phyloP scores from a whole-genome alignment of 176 grass and related monocot species.

The Triticum turgidum region DNA sequence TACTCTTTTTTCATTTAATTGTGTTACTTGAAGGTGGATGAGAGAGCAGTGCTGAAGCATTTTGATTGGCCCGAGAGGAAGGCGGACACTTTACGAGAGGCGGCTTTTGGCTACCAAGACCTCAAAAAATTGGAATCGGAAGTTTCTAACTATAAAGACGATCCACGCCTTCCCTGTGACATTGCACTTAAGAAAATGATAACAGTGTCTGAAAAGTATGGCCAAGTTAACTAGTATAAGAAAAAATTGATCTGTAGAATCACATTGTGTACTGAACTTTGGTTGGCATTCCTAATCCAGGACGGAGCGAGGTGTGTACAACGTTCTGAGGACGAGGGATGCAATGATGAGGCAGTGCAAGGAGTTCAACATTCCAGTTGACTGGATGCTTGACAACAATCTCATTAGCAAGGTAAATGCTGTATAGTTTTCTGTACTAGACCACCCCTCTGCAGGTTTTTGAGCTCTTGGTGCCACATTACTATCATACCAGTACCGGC shows the following conservation, averaged over 20 bases:
- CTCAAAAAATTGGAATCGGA: conserved; percentile 89
- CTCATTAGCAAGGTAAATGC: conserved; percentile 82
- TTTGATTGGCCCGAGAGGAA: conserved; percentile 99
- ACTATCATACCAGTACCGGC: not conserved
- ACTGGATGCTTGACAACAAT: conserved; percentile 95
- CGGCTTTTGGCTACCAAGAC: conserved; percentile 95
- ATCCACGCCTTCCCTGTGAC: conserved; percentile 79
- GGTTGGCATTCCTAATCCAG: conserved; percentile 45
- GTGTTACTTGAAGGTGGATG: conserved; percentile 67
- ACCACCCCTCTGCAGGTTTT: not conserved
- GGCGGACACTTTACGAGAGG: conserved; percentile 86
- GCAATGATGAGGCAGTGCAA: conserved; percentile 75
- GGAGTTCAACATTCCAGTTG: conserved; percentile 88
- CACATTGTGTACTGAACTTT: conserved; percentile 17
- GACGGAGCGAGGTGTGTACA: conserved; percentile 81
- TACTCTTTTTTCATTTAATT: conserved; percentile 26
- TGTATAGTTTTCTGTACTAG: not conserved
- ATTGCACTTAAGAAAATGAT: conserved; percentile 93
- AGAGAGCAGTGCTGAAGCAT: conserved; percentile 96
- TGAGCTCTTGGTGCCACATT: conserved; percentile 2
- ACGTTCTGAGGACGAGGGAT: conserved; percentile 83
- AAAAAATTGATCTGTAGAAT: not conserved
- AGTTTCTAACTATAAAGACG: conserved; percentile 88
- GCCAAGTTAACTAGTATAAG: not conserved
- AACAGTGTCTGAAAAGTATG: conserved; percentile 89